Evolutionary conservation across 139 green algal genomes (phyloP).

Genomic region (Edaphochlamys debaryana): DNA sequence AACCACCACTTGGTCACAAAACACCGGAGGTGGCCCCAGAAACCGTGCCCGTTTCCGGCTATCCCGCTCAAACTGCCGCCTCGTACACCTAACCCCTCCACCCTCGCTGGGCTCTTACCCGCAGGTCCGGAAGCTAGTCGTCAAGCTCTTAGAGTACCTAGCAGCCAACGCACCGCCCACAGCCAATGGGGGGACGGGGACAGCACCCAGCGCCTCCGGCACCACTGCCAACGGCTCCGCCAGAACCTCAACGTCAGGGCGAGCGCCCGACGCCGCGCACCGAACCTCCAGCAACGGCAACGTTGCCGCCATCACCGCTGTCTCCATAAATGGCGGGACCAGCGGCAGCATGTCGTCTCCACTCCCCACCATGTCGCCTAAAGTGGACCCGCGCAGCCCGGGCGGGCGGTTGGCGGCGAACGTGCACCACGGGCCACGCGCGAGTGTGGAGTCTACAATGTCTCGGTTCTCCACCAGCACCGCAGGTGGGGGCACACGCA

Average conservation of each 20-base stretch:
- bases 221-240: not conserved
- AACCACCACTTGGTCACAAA: too few species aligned
- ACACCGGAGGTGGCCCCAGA: too few species aligned
- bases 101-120: too few species aligned
- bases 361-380: not conserved
- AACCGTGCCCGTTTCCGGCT: not conserved
- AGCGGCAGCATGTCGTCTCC: not conserved
- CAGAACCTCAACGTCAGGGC: too few species aligned
- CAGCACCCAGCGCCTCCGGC: not conserved
- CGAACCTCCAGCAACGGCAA: too few species aligned
- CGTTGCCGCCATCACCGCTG: too few species aligned
- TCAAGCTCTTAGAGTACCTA: slow-evolving; percentile 26
- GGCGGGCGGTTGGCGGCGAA: not conserved
- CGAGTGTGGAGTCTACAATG: slow-evolving; percentile 12
- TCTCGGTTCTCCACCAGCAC: slow-evolving; percentile 43
- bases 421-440: not conserved
- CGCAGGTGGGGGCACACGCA: not conserved
- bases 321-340: too few species aligned
- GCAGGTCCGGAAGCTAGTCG: slow-evolving; percentile 31
- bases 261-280: too few species aligned
- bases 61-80: not conserved
- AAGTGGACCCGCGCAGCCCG: not conserved
- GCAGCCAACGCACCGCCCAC: not conserved
- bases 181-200: not conserved
- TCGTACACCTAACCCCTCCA: not conserved